phyloP scores from a whole-genome alignment of 2,329 filamentous ascomycete genomes.

The Ascosphaera acerosa region DNA sequence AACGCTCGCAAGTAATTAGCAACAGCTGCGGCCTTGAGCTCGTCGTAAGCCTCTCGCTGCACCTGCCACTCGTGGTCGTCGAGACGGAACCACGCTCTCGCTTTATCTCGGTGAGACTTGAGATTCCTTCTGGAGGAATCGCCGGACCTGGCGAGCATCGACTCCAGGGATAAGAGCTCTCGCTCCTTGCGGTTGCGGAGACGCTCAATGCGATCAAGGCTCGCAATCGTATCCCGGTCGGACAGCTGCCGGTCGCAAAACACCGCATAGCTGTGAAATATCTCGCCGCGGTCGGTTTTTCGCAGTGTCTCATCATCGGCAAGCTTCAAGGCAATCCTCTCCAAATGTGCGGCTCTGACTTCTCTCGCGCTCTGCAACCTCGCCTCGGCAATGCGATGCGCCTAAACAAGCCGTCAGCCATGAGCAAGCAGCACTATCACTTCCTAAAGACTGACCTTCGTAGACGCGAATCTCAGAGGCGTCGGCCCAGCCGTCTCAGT shows the following conservation, averaged over 20 bases:
- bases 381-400: slow-evolving; percentile 69
- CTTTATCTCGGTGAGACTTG: slow-evolving; percentile 37
- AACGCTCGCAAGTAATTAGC: slow-evolving; percentile 83
- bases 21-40: slow-evolving; percentile 67
- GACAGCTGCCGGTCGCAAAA: slow-evolving; percentile 92
- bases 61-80: slow-evolving; percentile 70
- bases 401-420: no score
- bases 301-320: no score
- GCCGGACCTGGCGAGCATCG: slow-evolving; percentile 26
- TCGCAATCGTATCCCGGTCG: slow-evolving; percentile 60
- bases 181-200: slow-evolving; percentile 56
- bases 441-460: no score
- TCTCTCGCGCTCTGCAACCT: slow-evolving; percentile 75
- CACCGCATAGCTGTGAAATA: slow-evolving; percentile 81
- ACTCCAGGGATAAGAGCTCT: slow-evolving; percentile 50
- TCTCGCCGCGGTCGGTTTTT: no score
- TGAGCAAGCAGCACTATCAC: no score
- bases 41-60: slow-evolving; percentile 46
- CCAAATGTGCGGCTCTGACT: slow-evolving; percentile 79
- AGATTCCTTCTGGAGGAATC: slow-evolving; percentile 30
- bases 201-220: slow-evolving; percentile 55
- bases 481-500: no score
- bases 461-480: no score
- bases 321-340: slow-evolving; percentile 57
- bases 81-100: slow-evolving; percentile 72